Base-by-base conservation (phyloP, 2,329 filamentous ascomycete species). In the Coniella vitis region DNA sequence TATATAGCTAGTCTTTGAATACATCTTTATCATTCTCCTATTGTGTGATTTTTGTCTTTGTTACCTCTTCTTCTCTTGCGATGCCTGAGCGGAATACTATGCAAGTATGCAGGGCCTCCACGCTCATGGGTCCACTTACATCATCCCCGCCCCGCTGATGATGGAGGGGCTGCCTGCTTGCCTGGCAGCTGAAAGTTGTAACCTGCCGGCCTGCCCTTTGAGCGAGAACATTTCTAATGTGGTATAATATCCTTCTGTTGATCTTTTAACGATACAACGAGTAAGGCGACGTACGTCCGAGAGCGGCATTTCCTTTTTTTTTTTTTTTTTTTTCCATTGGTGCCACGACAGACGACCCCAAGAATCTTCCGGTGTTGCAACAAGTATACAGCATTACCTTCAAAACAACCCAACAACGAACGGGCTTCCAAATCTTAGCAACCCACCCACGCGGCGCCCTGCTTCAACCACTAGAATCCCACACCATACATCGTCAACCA, bases 71-170 rank as follows among this genome's bases (percentile, higher is more conserved):
- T n/a, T n/a, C n/a, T n/a, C n/a, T n/a, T n/a, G n/a, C n/a, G n/a
- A n/a, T n/a, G n/a, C n/a, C n/a, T n/a, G n/a, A n/a, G n/a, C n/a
- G n/a, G n/a, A n/a, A n/a, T n/a, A n/a, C 10, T 29, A 10, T 29
- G 25, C 25, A 29, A 29, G n/a, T n/a, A n/a, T n/a, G n/a, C n/a
- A n/a, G 25, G 10, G 25, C 25, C 25, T 29, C 25, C 25, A 14
- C 25, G 38, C 38, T n/a, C 16, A 9, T 37, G 10, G 22, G 17
- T 31, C 38, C 17, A 40, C 42, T 41, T 42, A 43, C 39, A 49
- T 38, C 40, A 43, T 51, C 44, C 44, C 39, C 42, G 50, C 50
- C 50, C 50, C 50, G 46, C 50, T 41, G 37, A 21, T 31, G 22
- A 34, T 34, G 25, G 47, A 45, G 46, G 50, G 50, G 50, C 42